A percentile compares a stretch with the other conserved stretches of the same genome.
Conservation (phyloP, 805 yeast species). For the Schwanniomyces occidentalis region DNA sequence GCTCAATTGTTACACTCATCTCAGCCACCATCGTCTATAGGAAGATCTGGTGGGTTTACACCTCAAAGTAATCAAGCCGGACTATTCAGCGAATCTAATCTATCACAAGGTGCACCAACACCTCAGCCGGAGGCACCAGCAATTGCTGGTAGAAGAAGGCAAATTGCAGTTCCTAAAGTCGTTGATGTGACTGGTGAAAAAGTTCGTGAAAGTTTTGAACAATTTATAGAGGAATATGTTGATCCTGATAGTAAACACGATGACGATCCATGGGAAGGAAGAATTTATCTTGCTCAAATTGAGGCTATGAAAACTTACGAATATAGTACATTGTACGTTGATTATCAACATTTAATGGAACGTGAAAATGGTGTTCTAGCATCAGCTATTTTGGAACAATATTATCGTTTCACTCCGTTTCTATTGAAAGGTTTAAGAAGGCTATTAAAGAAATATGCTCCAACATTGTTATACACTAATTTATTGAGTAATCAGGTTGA, state of each 20-base stretch:
- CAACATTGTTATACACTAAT: slow-evolving; percentile 52
- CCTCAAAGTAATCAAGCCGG: slow-evolving; percentile 28
- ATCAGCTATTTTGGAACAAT: slow-evolving; percentile 85
- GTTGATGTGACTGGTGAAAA: slow-evolving; percentile 91
- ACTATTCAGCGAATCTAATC: slow-evolving; percentile 27
- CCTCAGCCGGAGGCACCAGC: slow-evolving; percentile 15
- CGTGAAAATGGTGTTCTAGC: slow-evolving; percentile 87
- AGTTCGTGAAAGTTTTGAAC: slow-evolving; percentile 88
- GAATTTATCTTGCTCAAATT: slow-evolving; percentile 74
- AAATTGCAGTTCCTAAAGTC: slow-evolving; percentile 78
- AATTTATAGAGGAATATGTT: slow-evolving; percentile 68
- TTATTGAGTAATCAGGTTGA: slow-evolving; percentile 42
- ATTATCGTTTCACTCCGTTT: slow-evolving; percentile 88
- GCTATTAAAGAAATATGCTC: slow-evolving; percentile 73
- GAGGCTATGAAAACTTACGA: slow-evolving; percentile 78
- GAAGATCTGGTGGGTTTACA: slow-evolving; percentile 33
- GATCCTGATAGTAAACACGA: slow-evolving; percentile 28
- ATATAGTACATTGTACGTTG: slow-evolving; percentile 76
- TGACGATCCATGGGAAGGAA: slow-evolving; percentile 50
- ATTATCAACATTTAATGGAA: slow-evolving; percentile 73
- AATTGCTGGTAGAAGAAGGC: slow-evolving; percentile 49
- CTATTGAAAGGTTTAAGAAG: slow-evolving; percentile 71
- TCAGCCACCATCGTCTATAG: slow-evolving; percentile 44
- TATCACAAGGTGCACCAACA: slow-evolving; percentile 15
- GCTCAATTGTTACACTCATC: slow-evolving; percentile 41